Evolutionary conservation across 2,329 filamentous ascomycete species (phyloP), one percentile per base, ranked within the genome.

Genomic region (Stachybotrys chartarum): DNA sequence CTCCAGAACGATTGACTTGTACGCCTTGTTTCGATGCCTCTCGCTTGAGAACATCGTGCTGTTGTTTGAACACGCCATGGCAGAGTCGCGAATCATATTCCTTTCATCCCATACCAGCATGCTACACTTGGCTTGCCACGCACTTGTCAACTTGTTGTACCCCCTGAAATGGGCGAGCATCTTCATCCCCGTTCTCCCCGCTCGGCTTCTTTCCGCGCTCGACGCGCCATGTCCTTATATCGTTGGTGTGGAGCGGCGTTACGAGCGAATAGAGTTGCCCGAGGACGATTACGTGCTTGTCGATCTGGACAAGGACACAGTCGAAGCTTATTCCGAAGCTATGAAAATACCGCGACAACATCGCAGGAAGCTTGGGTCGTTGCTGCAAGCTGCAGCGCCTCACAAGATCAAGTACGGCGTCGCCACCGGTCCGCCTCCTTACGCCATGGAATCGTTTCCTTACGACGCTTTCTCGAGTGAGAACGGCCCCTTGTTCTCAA

Each of bases 191-290:
- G 81, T 97, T 39, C 80, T 99, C 8, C 93, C 93, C 6, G 90
- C 91, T 8, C 85, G 93, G 42, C 77, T 99, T 24, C 80, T 99
- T 10, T 92, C 94, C 54, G 93, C 91, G 3, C 80, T 99, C 17
- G 94, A 97, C 64, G 93, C 93, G 1, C 93, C 93, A 3, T 97
- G 94, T 64, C 94, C 94, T 0, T 99, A 97, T 65, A 96, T 99
- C 61, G 91, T 97, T 48, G 94, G 94, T 51, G 90, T 99, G 56
- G 94, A 99, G 73, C 84, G 92, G 61, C 85, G 92, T 56, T 97
- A 97, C 68, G 90, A 95, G 63, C 84, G 84, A 56, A 83, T 91
- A 50, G 87, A 91, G 62, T 81, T 97, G 47, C 94, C 94, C 0
- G 91, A 96, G 7, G 94, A 97, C 64, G 94, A 97, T 67, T 97